phyloP scores from a whole-genome alignment of 2,329 filamentous ascomycete species.

The Ceratocystiopsis sp. region DNA sequence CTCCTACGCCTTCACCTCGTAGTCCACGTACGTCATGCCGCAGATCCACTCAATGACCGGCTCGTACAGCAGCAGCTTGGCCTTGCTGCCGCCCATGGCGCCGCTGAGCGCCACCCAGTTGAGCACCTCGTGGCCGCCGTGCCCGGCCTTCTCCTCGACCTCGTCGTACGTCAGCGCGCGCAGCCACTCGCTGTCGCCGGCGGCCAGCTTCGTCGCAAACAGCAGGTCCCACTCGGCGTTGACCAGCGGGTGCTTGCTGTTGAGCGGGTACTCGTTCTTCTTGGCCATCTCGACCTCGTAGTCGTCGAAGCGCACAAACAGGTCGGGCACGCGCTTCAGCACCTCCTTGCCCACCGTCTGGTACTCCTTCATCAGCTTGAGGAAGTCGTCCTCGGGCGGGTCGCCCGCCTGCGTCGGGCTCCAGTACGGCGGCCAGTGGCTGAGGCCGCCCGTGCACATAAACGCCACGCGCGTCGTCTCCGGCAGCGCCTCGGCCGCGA shows the following conservation, averaged over 20 bases:
- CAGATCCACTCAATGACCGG: slow-evolving; percentile 9
- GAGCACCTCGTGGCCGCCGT: slow-evolving; percentile 9
- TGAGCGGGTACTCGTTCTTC: slow-evolving; percentile 9
- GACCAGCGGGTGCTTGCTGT: slow-evolving; percentile 9
- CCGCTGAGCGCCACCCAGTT: slow-evolving; percentile 9
- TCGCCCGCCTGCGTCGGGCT: slow-evolving; percentile 8
- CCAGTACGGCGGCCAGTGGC: slow-evolving; percentile 9
- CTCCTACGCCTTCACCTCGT: slow-evolving; percentile 1
- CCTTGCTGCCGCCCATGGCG: slow-evolving; percentile 7
- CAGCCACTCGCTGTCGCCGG: slow-evolving; percentile 6
- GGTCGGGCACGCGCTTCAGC: slow-evolving; percentile 5
- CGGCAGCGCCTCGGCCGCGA: slow-evolving; percentile 9
- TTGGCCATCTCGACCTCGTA: slow-evolving; percentile 9
- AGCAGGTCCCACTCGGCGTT: slow-evolving; percentile 8
- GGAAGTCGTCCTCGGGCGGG: slow-evolving; percentile 8
- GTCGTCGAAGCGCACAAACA: slow-evolving; percentile 8
- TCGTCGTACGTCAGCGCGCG: slow-evolving; percentile 6
- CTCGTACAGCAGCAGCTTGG: slow-evolving; percentile 9
- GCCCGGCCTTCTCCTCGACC: slow-evolving; percentile 9
- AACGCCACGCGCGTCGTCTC: slow-evolving; percentile 5
- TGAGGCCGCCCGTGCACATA: slow-evolving; percentile 7
- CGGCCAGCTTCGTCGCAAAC: slow-evolving; percentile 5
- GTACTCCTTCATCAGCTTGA: slow-evolving; percentile 10
- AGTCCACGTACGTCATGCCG: slow-evolving; percentile 9
- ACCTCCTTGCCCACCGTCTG: slow-evolving; percentile 8